These are phyloP conservation scores for Annulohypoxylon truncatum DNA, from an alignment of 2,329 filamentous ascomycete genomes.

Conservation along the genomic window DNA sequence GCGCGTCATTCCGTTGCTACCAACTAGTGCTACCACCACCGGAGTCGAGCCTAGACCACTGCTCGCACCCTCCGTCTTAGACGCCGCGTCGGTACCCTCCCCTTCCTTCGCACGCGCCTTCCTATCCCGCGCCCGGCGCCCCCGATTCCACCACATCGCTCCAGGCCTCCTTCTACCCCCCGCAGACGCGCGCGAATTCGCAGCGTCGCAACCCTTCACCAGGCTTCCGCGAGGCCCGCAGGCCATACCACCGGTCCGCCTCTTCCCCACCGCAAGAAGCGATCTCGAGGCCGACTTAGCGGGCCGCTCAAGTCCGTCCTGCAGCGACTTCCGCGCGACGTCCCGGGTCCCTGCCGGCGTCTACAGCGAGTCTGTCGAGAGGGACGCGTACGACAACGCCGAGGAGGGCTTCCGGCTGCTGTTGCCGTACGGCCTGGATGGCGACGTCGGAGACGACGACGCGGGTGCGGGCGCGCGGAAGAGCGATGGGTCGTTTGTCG, in stretches of 20 bases:
- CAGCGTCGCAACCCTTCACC: constrained; percentile 40
- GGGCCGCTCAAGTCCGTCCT: constrained; percentile 12
- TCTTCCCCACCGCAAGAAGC: constrained; percentile 42
- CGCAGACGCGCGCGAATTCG: constrained; percentile 34
- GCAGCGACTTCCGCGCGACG: constrained; percentile 13
- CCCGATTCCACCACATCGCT: constrained; percentile 37
- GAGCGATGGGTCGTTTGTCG: constrained; percentile 45
- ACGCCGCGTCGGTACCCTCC: constrained; percentile 37
- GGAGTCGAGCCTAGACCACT: constrained; percentile 18
- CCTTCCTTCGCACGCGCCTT: constrained; percentile 39
- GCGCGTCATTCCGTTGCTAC: constrained; percentile 19
- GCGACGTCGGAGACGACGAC: constrained; percentile 4
- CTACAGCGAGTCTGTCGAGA: constrained; percentile 46
- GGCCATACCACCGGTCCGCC: constrained; percentile 43
- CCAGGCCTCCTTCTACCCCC: constrained; percentile 35
- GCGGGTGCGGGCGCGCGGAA: constrained; percentile 39
- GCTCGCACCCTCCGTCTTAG: constrained; percentile 17
- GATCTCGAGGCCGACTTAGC: constrained; percentile 22
- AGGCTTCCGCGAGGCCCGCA: constrained; percentile 26
- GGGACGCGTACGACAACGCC: constrained; percentile 34
- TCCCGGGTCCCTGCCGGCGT: constrained; percentile 41
- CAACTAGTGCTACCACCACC: not conserved
- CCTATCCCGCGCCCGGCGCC: constrained; percentile 39
- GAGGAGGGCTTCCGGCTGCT: constrained; percentile 49
- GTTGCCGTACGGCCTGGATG: constrained; percentile 39